Evolutionary conservation across 345 rosid genomes (phyloP), one percentile per base, ranked within the genome.

Genomic region (Adansonia digitata): DNA sequence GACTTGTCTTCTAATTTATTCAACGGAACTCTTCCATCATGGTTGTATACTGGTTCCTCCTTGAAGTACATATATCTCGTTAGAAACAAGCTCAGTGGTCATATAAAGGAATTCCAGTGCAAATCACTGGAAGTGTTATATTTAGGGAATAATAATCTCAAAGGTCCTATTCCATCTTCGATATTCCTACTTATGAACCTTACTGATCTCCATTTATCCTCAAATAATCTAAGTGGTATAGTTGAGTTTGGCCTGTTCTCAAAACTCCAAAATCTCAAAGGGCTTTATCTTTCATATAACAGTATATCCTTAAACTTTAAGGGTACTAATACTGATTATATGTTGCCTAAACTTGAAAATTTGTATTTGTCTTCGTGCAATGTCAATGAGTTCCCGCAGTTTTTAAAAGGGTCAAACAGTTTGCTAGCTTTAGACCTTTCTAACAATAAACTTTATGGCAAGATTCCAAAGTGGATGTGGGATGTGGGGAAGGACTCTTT

Each of bases 361-460:
- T 17, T 78, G 46, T 2, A 12, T 1, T 74, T 78, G 17, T 39
- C 78, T 39, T 65, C 79, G 27, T 84, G 59, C 26, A 29, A 49
- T 31, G 2, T 48, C 14, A 73, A 15, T 17, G 43, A 76, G 9
- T 64, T 84, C 31, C 73, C 79, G 69, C 1, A 26, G 0, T 49
- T 78, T 29, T 15, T 76, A n/a, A 76, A 49, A n/a, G 52, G n/a
- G 0, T 71, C 51, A 52, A 0, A 26, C 18, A 6, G 3, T 2
- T 26, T 4, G 37, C 3, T 29, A 2, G 0, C 2, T n/a, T 59
- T 74, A 12, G 73, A 68, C 34, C 71, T 81, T 53, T 43, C 68
- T 5, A 31, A 69, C 26, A 83, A 86, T 42, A 67, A 18, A 18
- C 74, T 84, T 60, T 35, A 71, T 0, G 84, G 86, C 0, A 6